Percentiles rank a stretch among this genome's conserved stretches.
Evolutionary conservation across 371 early-diverging fungal genomes (phyloP).

Genomic region (Mucor circinelloides): DNA sequence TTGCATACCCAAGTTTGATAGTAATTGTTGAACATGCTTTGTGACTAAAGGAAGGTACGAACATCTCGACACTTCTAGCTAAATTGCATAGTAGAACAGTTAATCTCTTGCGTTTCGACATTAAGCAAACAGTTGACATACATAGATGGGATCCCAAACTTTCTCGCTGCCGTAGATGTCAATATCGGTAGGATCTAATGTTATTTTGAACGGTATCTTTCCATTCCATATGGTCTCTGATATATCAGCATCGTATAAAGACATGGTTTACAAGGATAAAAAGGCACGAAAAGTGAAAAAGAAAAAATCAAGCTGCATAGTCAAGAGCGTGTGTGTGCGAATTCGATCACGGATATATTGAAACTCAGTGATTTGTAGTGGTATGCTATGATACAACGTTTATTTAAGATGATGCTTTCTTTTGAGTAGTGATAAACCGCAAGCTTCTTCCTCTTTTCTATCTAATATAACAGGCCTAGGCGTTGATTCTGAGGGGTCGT

Average conservation of each 20-base stretch:
- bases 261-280: constrained; percentile 8
- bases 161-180: constrained; percentile 24
- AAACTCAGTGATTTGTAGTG: neutral
- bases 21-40: constrained; percentile 48
- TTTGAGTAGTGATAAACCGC: constrained; percentile 4
- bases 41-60: constrained; percentile 69
- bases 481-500: constrained; percentile 22
- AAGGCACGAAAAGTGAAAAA: neutral
- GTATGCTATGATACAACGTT: neutral
- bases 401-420: neutral
- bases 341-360: neutral
- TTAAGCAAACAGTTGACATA: constrained; percentile 20
- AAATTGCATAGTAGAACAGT: neutral
- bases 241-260: constrained; percentile 28
- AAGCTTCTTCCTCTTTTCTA: constrained; percentile 6
- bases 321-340: neutral
- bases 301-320: neutral
- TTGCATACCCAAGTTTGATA: constrained; percentile 41
- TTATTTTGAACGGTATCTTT: constrained; percentile 58
- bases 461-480: constrained; percentile 8
- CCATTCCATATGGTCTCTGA: constrained; percentile 58
- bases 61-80: constrained; percentile 64
- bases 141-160: constrained; percentile 53
- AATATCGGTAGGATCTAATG: constrained; percentile 44
- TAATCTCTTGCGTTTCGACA: neutral